Base-by-base conservation (phyloP, 2,329 filamentous ascomycete species). In the Cladosporium austrohemisphaericum region DNA sequence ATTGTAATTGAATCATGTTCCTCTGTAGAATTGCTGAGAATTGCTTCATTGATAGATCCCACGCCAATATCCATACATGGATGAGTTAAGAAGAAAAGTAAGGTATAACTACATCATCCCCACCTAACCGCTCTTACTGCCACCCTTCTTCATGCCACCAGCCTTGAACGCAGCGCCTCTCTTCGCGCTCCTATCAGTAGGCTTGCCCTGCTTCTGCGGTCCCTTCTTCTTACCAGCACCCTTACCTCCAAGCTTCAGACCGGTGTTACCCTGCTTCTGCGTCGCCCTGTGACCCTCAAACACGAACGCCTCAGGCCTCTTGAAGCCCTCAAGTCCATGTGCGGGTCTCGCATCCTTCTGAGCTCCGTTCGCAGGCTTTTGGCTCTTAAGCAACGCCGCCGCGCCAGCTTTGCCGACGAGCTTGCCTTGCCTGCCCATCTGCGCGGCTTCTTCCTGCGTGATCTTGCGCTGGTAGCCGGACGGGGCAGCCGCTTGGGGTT, bases 211-310 rank as follows among this genome's bases (percentile, higher is more conserved):
- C 57, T 68, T 70, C 53, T 66, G 68, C 53, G 66, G 65, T 10
- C 63, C 70, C 62, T 77, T 80, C 54, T 72, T 72, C 54, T 59
- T 41, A n/a, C 18, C 26, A 16, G 22, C 41, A n/a, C 32, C 32
- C 59, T 79, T 79, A 56, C 80, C 80, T 9, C 78, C 76, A 28
- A 77, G 71, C 61, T 80, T 80, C 50, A 78, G 64, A 16, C 84
- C 84, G 32, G 80, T 80, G 60, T 76, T 83, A 4, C 79, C 84
- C 52, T 84, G 80, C 50, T 76, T 84, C 25, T 77, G 71, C 48
- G 79, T 87, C 8, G 88, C 88, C 47, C 88, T 78, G 55, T 85
- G 83, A 0, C 88, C 88, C 66, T 94, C 88, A 60, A 92, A 91
- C n/a, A 91, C 79, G 55, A 91, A 80, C 13, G 76, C 74, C 67